These are phyloP conservation scores for Leersia perrieri DNA, from an alignment of 176 grass and related monocot genomes.

Conservation along the genomic window DNA sequence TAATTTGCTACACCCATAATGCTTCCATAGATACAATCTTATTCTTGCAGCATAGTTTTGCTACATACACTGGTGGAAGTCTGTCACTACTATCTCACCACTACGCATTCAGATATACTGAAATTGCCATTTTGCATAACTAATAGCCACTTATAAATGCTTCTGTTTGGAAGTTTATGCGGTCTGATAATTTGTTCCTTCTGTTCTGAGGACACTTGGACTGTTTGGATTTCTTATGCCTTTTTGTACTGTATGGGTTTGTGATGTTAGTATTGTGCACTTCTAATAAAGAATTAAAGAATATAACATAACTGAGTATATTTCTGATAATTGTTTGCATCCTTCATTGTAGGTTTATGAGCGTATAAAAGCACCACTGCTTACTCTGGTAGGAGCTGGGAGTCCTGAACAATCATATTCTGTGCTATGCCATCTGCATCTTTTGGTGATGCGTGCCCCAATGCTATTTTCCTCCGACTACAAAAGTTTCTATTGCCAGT, in stretches of 20 bases:
- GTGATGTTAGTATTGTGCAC: background rate
- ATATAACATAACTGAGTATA: background rate
- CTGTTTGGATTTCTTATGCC: constrained; percentile 8
- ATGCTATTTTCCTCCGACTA: constrained; percentile 98
- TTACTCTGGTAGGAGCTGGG: constrained; percentile 95
- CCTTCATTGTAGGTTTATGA: constrained; percentile 82
- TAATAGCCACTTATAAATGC: background rate
- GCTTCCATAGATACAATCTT: background rate
- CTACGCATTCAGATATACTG: constrained; percentile 8
- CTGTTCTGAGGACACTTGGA: background rate
- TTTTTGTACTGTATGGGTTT: background rate
- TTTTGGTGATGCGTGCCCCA: constrained; percentile 93
- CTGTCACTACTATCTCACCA: background rate
- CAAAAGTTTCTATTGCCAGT: constrained; percentile 99
- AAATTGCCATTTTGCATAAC: constrained; percentile 10
- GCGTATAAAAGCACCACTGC: constrained; percentile 95
- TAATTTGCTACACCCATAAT: constrained; percentile 20
- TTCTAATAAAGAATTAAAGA: background rate
- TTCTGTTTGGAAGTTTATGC: constrained; percentile 16
- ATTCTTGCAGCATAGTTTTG: background rate
- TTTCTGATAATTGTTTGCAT: constrained; percentile 36
- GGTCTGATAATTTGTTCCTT: background rate
- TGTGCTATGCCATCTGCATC: constrained; percentile 90
- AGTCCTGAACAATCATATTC: constrained; percentile 99
- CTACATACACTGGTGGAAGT: background rate